phyloP scores from a whole-genome alignment of 495 filamentous ascomycete species.

The Neurospora sp. region DNA sequence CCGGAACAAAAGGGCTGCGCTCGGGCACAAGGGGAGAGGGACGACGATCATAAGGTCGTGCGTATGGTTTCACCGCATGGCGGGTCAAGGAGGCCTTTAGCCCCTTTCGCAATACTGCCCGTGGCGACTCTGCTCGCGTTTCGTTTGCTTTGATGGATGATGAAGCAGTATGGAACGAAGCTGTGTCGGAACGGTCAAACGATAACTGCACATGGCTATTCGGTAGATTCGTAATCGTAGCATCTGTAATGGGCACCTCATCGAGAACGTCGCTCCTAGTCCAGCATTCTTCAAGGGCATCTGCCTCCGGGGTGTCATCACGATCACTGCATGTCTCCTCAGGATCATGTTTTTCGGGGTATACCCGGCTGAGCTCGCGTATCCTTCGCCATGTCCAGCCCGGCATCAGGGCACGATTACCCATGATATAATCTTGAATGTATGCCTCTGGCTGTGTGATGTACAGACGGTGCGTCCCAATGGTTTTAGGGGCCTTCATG shows the following conservation, averaged over 20 bases:
- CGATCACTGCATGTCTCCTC: conserved; percentile 15
- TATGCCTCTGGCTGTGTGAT: conserved; percentile 58
- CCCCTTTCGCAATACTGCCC: conserved; percentile 22
- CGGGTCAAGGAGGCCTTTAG: conserved; percentile 27
- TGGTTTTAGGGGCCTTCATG: conserved; percentile 40
- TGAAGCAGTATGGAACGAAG: neutral
- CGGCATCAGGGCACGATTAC: conserved; percentile 29
- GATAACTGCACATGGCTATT: conserved; percentile 23
- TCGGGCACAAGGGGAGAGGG: conserved; percentile 26
- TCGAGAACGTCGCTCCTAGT: conserved; percentile 45
- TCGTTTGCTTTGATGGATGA: conserved; percentile 12
- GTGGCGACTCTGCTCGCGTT: conserved; percentile 26
- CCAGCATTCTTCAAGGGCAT: conserved; percentile 49
- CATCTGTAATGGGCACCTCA: conserved; percentile 24
- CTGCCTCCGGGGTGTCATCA: conserved; percentile 43
- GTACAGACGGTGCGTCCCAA: conserved; percentile 49
- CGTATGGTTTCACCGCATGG: neutral
- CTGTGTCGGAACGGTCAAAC: conserved; percentile 23
- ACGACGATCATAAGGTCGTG: conserved; percentile 23
- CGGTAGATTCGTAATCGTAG: conserved; percentile 29
- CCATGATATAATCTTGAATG: conserved; percentile 46
- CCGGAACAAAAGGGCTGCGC: conserved; percentile 15
- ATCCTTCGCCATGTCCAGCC: conserved; percentile 54
- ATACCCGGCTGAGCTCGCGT: conserved; percentile 46
- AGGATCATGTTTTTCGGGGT: conserved; percentile 25